Base-by-base conservation (phyloP, 2,329 filamentous ascomycete genomes). In the Rhynchosporium graminicola region DNA sequence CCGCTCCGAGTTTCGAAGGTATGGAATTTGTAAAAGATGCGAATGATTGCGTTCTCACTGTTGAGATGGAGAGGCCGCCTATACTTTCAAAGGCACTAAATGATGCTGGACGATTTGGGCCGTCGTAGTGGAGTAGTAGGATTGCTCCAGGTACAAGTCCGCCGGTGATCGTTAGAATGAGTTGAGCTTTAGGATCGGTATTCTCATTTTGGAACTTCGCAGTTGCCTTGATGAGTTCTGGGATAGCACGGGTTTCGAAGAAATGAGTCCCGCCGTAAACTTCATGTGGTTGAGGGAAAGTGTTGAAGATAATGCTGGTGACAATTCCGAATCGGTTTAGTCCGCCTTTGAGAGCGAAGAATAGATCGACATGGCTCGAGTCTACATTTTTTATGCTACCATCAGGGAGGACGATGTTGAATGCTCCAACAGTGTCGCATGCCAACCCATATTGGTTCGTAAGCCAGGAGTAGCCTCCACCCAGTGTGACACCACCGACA, bases 401-500 rank as follows among this genome's bases (percentile, higher is more conserved):
- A 42, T 75, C 69, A 7, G 73, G 67, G 12, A 67, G 65, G 26
- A 75, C 70, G 4, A 71, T 68, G 26, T 62, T 67, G 45, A 47
- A 64, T 29, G 66, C 60, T 15, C 55, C 28, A n/a, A 67, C 46
- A 1, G 74, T 75, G 15, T 78, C 74, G 57, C 72, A 74, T 3
- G 77, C 76, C 10, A 77, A 60, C 4, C 71, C 65, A n/a, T 72
- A 57, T 70, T 64, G 65, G 28, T 76, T 2, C 62, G 59, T 68
- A 4, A 61, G 52, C 60, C 68, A 65, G 69, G 72, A 67, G 78
- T 76, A 74, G 6, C 61, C 65, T 2, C 68, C 69, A 52, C 76
- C 74, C 42, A 76, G 76, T 15, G 70, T 76, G 13, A 73, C 73
- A 29, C 74, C 76, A 13, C 63, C 67, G 57, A 77, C 63, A 28